These are phyloP conservation scores for Vitis hybrid DNA, from an alignment of 177 flowering plant species.

Conservation along the genomic window DNA sequence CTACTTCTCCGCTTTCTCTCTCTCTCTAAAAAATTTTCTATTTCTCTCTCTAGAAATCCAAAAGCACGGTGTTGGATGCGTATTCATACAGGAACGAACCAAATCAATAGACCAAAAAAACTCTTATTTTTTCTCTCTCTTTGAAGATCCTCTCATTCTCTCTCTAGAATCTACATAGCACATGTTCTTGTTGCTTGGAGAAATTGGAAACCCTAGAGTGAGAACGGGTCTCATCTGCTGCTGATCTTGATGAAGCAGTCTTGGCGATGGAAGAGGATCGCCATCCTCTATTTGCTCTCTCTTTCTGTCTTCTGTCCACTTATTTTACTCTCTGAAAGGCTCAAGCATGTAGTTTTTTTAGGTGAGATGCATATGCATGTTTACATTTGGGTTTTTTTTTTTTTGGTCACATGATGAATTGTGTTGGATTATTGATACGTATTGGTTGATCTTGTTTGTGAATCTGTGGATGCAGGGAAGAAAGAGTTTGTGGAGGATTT, in stretches of 20 bases:
- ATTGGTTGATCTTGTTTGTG: conserved; percentile 2
- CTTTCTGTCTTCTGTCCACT: conserved; percentile 63
- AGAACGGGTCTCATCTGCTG: background rate
- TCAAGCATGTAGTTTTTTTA: conserved; percentile 29
- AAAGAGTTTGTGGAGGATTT: conserved; percentile 55
- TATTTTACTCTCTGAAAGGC: conserved; percentile 49
- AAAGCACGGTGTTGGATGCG: background rate
- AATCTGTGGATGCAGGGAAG: conserved; percentile 30
- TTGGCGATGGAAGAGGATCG: conserved; percentile 70
- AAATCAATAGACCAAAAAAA: conserved; percentile 14
- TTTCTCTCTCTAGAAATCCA: conserved; percentile 12
- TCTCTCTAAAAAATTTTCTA: background rate
- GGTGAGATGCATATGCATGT: conserved; percentile 23
- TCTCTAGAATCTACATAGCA: conserved; percentile 10
- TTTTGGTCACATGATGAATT: background rate
- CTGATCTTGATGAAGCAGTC: conserved; percentile 54
- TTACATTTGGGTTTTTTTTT: conserved; percentile 3
- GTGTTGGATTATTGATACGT: background rate
- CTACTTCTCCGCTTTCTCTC: conserved; percentile 3
- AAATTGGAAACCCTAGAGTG: conserved; percentile 13
- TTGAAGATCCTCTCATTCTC: conserved; percentile 10
- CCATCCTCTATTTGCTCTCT: conserved; percentile 70
- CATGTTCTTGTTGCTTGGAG: conserved; percentile 21
- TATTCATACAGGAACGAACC: background rate
- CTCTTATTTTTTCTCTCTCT: conserved; percentile 1